Evolutionary conservation across 2,329 filamentous ascomycete species (phyloP).

Genomic region (Fusarium transvaalense): DNA sequence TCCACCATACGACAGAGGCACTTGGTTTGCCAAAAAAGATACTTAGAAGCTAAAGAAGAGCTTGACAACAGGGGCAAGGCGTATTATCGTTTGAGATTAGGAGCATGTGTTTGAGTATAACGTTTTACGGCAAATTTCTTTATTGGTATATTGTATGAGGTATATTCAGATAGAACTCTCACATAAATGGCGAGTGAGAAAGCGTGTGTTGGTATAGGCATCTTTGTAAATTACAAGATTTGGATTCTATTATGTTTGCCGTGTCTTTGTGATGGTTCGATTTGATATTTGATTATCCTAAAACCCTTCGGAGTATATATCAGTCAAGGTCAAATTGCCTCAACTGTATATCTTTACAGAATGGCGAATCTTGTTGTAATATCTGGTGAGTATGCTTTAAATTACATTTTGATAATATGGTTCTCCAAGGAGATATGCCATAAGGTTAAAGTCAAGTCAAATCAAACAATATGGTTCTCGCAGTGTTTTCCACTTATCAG

Average conservation of each 20-base stretch:
- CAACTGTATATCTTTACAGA: not conserved
- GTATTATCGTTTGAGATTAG: slow-evolving; percentile 15
- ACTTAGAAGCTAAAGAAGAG: slow-evolving; percentile 20
- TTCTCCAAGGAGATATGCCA: no score
- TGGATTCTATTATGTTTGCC: not conserved
- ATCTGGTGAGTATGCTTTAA: not conserved
- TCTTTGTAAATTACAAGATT: slow-evolving; percentile 5
- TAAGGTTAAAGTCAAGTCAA: no score
- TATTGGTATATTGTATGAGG: slow-evolving; percentile 22
- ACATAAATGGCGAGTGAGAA: slow-evolving; percentile 7
- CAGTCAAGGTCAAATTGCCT: not conserved
- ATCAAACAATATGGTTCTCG: no score
- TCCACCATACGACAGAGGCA: slow-evolving; percentile 36
- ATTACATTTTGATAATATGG: not conserved
- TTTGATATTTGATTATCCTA: not conserved
- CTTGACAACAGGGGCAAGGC: slow-evolving; percentile 15
- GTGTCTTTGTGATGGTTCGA: not conserved
- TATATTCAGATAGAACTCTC: slow-evolving; percentile 17
- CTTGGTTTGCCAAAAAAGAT: slow-evolving; percentile 3
- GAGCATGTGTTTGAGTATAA: slow-evolving; percentile 32
- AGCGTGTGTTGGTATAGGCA: not conserved
- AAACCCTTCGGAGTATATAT: not conserved
- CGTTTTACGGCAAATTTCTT: not conserved
- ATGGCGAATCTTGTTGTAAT: not conserved
- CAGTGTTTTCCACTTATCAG: no score